Base-by-base conservation (phyloP, 805 yeast species). In the Candida odintsovae region DNA sequence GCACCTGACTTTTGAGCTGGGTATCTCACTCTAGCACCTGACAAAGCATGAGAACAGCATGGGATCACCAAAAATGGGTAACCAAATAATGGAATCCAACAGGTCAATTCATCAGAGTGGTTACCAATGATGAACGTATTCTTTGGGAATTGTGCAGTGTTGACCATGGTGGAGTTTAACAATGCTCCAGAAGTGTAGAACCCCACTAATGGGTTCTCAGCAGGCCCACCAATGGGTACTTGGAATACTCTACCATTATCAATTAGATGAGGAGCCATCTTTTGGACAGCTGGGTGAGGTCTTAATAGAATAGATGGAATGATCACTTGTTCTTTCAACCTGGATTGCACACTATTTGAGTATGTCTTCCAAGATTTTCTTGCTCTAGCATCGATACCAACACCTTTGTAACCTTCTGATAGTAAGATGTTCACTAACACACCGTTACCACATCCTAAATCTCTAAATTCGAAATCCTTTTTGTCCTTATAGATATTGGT, bases 401-500 rank as follows among this genome's bases (percentile, higher is more conserved):
- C 63, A 3, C 98, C 97, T 31, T 59, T 68, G 56, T 78, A 86
- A 0, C 97, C 97, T 66, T 92, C 98, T 71, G 71, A 69, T 8
- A 76, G 67, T 42, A 92, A 69, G 23, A 92, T 77, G 55, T 87
- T 78, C 11, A 88, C 95, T 40, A 92, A 66, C 15, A 88, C 71
- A 9, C 98, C 98, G 66, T 92, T 92, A 7, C 98, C 98, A 68
- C 98, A 92, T 0, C 98, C 98, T 45, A 92, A 64, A 67, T 92
- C 98, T 53, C 92, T 75, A 61, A 90, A 92, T 56, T 82, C 83
- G 56, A 85, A 80, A 4, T 67, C 67, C 60, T 63, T 20, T 53
- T 55, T 28, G 11, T 58, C 53, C 20, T 66, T 65, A 52, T 75
- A 76, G 40, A 76, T 72, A 40, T 73, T 69, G 8, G 65, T 65